Conservation (phyloP, 768 basidiomycete genomes). For the Suillus clintonianus region DNA sequence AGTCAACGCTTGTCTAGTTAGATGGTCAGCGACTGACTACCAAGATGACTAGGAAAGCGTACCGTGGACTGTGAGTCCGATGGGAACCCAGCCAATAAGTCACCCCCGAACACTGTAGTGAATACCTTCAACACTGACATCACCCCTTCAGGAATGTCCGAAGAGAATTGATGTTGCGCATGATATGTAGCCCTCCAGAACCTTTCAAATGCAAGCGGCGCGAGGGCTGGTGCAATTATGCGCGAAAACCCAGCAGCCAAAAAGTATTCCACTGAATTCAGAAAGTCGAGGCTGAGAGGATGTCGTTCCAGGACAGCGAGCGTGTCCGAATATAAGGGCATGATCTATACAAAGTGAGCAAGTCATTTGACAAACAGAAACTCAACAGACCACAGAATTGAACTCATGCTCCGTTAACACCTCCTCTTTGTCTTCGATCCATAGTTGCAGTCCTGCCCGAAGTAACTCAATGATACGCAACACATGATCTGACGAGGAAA, state of each 20-base stretch:
- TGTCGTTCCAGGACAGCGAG: constrained; percentile 40
- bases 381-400: constrained; percentile 45
- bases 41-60: constrained; percentile 9
- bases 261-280: constrained; percentile 46
- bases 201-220: constrained; percentile 51
- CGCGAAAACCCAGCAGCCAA: constrained; percentile 53
- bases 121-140: constrained; percentile 48
- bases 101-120: constrained; percentile 48
- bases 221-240: constrained; percentile 47
- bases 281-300: constrained; percentile 41
- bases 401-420: constrained; percentile 46
- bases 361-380: not conserved
- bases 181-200: constrained; percentile 65
- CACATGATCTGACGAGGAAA: constrained; percentile 27
- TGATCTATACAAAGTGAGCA: constrained; percentile 18
- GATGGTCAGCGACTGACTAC: not conserved
- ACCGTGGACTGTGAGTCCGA: constrained; percentile 36
- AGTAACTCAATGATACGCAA: constrained; percentile 38
- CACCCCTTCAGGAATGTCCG: constrained; percentile 43
- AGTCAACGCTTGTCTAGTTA: not conserved
- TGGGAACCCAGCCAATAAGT: constrained; percentile 47
- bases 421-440: constrained; percentile 52
- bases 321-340: constrained; percentile 46
- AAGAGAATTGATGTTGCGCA: constrained; percentile 36
- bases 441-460: constrained; percentile 43